A percentile compares a stretch with the other conserved stretches of the same genome.
These are phyloP conservation scores for Xylariaceae sp. DNA, from an alignment of 2,329 filamentous ascomycete species.

Conservation along the genomic window DNA sequence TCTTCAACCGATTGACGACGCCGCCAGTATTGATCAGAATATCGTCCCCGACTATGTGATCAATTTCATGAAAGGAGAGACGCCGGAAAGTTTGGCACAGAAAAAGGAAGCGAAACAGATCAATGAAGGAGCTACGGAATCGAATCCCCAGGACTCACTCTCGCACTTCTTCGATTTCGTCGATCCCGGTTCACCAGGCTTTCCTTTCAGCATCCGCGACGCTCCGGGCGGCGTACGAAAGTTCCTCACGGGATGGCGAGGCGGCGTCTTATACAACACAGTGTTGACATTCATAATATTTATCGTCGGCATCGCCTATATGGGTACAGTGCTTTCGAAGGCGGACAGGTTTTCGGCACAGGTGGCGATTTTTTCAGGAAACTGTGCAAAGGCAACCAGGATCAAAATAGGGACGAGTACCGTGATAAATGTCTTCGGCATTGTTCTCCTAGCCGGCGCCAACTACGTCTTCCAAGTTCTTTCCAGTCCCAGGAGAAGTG, in stretches of 20 bases:
- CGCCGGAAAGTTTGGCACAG: conserved; percentile 46
- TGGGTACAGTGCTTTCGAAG: conserved; percentile 36
- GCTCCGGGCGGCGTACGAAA: conserved; percentile 30
- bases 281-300: conserved; percentile 37
- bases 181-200: conserved; percentile 28
- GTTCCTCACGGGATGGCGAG: conserved; percentile 42
- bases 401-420: conserved; percentile 41
- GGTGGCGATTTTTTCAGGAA: conserved; percentile 36
- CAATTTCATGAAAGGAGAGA: conserved; percentile 51
- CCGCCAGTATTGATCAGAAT: conserved; percentile 37
- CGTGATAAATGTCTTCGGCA: conserved; percentile 40
- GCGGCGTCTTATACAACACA: conserved; percentile 42
- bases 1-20: conserved; percentile 28
- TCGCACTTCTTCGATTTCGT: conserved; percentile 37
- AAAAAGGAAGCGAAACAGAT: conserved; percentile 37
- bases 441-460: conserved; percentile 43
- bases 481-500: conserved; percentile 46
- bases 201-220: conserved; percentile 23
- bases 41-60: conserved; percentile 52
- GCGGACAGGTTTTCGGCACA: conserved; percentile 33
- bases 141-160: conserved; percentile 26
- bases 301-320: conserved; percentile 36
- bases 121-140: conserved; percentile 30
- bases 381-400: conserved; percentile 34
- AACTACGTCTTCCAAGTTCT: conserved; percentile 53